A percentile compares a stretch with the other conserved stretches of the same genome.
Conservation (phyloP, 208 protist genomes). For the Crithidia expoeki region DNA sequence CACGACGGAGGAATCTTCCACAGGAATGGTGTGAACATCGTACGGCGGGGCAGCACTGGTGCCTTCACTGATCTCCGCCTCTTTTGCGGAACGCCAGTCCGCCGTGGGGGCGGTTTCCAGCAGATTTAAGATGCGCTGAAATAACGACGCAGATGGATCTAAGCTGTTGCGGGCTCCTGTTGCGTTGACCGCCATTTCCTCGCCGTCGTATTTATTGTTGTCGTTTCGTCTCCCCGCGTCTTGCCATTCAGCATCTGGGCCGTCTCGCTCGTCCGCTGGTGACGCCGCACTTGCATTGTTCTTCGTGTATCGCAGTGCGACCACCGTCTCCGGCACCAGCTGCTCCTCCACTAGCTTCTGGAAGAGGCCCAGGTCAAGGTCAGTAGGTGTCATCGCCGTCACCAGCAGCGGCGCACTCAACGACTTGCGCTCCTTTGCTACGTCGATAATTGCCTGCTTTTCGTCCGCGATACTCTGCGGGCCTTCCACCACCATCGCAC, state of each 20-base stretch:
- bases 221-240: constrained; percentile 8
- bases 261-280: constrained; percentile 10
- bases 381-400: constrained; percentile 19
- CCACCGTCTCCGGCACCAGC: constrained; percentile 31
- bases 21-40: constrained; percentile 39
- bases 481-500: constrained; percentile 17
- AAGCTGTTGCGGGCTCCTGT: too few species aligned
- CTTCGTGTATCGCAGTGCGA: constrained; percentile 11
- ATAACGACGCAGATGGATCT: constrained; percentile 13
- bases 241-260: neutral
- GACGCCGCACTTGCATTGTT: neutral
- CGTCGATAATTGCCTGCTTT: constrained; percentile 40
- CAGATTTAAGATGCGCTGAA: constrained; percentile 26
- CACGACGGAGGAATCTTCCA: constrained; percentile 16
- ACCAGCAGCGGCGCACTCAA: constrained; percentile 63
- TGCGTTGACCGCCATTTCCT: neutral
- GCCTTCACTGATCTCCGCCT: neutral
- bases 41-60: constrained; percentile 11
- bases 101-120: neutral
- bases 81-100: constrained; percentile 10
- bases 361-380: constrained; percentile 13
- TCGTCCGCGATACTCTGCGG: constrained; percentile 36
- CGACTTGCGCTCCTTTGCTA: constrained; percentile 32
- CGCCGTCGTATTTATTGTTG: neutral
- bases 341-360: constrained; percentile 17